Evolutionary conservation across 495 filamentous ascomycete species (phyloP).

Genomic region (Hypoxylon crocopeplum): DNA sequence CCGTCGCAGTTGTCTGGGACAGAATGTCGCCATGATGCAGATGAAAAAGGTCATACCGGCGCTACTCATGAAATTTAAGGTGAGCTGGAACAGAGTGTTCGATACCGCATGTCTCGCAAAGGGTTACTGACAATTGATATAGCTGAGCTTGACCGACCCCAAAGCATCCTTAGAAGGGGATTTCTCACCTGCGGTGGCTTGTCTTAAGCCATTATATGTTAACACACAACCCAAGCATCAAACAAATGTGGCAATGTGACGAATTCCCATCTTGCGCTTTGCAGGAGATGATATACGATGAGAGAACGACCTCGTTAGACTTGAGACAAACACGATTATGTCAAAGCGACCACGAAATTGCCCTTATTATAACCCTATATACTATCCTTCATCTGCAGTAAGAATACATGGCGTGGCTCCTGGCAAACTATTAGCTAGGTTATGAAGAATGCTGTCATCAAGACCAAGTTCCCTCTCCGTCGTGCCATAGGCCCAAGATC

Average conservation of each 20-base stretch:
- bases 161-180: conserved; percentile 24
- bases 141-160: conserved; percentile 28
- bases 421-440: too few relatives aligned
- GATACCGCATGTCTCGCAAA: not conserved
- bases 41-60: conserved; percentile 70
- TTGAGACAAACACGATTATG: too few relatives aligned
- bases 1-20: conserved; percentile 66
- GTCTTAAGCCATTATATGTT: conserved; percentile 18
- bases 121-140: conserved; percentile 15
- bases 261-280: too few relatives aligned
- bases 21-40: conserved; percentile 67
- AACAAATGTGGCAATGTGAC: not conserved
- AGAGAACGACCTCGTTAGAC: too few relatives aligned
- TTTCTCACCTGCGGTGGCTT: conserved; percentile 12
- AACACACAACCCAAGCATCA: conserved; percentile 10
- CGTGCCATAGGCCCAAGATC: too few relatives aligned
- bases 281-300: too few relatives aligned
- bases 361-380: too few relatives aligned
- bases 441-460: too few relatives aligned
- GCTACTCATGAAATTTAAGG: conserved; percentile 50
- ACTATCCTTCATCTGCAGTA: too few relatives aligned
- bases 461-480: too few relatives aligned
- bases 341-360: too few relatives aligned
- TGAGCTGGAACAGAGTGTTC: conserved; percentile 9
- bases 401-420: too few relatives aligned